Evolutionary conservation across 2,329 filamentous ascomycete species (phyloP).

Genomic region (Ceratocystis harringtonii): DNA sequence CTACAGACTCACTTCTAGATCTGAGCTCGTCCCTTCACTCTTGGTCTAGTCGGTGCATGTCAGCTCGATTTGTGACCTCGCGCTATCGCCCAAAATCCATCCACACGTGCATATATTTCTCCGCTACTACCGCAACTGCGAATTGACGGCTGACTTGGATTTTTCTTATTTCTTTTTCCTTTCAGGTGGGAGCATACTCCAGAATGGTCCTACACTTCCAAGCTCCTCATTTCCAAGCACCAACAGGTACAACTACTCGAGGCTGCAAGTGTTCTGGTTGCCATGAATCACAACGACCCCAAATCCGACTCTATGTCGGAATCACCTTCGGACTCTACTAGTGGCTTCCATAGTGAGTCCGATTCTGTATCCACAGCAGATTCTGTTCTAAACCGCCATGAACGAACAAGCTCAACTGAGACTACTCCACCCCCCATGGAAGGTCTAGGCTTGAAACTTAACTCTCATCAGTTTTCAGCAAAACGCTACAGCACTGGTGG

Average conservation of each 20-base stretch:
- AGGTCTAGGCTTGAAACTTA: slow-evolving; percentile 39
- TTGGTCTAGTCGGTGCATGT: background rate
- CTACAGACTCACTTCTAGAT: background rate
- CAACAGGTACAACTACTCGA: slow-evolving; percentile 97
- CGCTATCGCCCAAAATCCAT: background rate
- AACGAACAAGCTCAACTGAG: slow-evolving; percentile 70
- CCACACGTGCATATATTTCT: background rate
- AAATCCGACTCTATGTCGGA: slow-evolving; percentile 36
- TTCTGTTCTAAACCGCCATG: slow-evolving; percentile 64
- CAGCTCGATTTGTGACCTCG: background rate
- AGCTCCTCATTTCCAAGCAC: slow-evolving; percentile 96
- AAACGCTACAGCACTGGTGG: slow-evolving; percentile 46
- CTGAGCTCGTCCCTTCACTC: background rate
- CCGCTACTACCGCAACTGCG: slow-evolving; percentile 21
- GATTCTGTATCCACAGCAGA: slow-evolving; percentile 71
- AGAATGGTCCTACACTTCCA: slow-evolving; percentile 93
- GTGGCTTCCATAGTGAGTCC: slow-evolving; percentile 59
- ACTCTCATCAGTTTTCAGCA: slow-evolving; percentile 32
- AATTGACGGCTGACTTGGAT: slow-evolving; percentile 24
- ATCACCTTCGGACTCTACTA: slow-evolving; percentile 49
- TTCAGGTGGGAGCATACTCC: slow-evolving; percentile 97
- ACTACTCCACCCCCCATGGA: slow-evolving; percentile 77
- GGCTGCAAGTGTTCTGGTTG: slow-evolving; percentile 86
- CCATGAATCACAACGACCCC: slow-evolving; percentile 51
- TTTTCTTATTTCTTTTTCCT: slow-evolving; percentile 25